Evolutionary conservation across 2,329 filamentous ascomycete genomes (phyloP), one percentile per base, ranked within the genome.

Genomic region (Xylaria sp.): DNA sequence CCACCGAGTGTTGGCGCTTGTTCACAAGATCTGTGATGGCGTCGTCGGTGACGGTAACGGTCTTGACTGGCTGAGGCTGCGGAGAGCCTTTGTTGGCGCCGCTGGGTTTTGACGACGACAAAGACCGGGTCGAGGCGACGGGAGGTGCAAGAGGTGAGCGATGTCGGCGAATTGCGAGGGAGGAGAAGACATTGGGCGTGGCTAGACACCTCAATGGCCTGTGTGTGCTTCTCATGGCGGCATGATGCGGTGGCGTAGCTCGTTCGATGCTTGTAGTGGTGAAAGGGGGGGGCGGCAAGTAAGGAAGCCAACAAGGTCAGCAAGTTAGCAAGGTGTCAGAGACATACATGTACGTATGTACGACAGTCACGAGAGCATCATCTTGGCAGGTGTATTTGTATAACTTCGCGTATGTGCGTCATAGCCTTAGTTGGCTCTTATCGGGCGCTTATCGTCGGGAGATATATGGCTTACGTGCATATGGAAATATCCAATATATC

Each of bases 1-100:
- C 96, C 76, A 98, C 83, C 12, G 91, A 89, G 76, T 97, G 92
- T 60, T 97, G 87, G 41, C 91, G 90, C 76, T 91, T 90, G 65
- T 89, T 89, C 36, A 94, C 93, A 55, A 98, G 87, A 48, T 87
- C 88, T 53, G 90, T 87, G 72, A 98, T 92, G 77, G 96, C 92
- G 71, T 91, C 89, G 77, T 95, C 91, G 45, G 87, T 86, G 20
- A 89, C 86, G 53, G 82, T 82, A n/a, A 82, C 78, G 28, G 81
- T 81, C 62, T 81, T 82, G 50, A 81, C 81, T 18, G 82, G 83
- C 72, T 81, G 78, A 10, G 81, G 83, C 72, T 81, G 78, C 9
- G 81, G 78, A 79, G 81, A 83, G 65, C 75, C 77, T 71, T 69
- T 76, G 61, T 67, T 41, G 57, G 60, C 50, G 64, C 56, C 64